Conservation (phyloP, 2,329 filamentous ascomycete species). For the Thelonectria blattea region DNA sequence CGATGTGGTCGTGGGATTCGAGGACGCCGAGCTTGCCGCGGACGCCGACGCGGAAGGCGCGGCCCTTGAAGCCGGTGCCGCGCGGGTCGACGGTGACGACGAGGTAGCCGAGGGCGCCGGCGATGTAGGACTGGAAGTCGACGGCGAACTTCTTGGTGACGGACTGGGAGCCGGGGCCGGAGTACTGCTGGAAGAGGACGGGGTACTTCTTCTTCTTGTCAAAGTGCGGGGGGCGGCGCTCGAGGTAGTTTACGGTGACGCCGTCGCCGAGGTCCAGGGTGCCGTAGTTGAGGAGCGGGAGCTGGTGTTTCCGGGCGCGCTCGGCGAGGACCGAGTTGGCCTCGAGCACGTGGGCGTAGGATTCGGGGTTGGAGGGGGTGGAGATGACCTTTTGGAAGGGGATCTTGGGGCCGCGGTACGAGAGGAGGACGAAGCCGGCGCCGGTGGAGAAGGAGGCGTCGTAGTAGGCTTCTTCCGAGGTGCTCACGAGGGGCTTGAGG, state of each 20-base stretch:
- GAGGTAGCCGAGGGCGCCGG: slow-evolving; percentile 85
- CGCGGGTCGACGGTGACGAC: slow-evolving; percentile 94
- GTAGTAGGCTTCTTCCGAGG: slow-evolving; percentile 77
- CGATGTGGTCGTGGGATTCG: slow-evolving; percentile 91
- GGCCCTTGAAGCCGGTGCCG: slow-evolving; percentile 89
- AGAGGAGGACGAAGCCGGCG: slow-evolving; percentile 82
- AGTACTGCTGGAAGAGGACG: slow-evolving; percentile 94
- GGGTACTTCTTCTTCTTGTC: slow-evolving; percentile 84
- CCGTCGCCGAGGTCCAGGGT: slow-evolving; percentile 83
- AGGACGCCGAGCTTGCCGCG: slow-evolving; percentile 84
- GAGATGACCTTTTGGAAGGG: slow-evolving; percentile 92
- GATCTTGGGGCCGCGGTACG: slow-evolving; percentile 82
- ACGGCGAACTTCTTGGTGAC: slow-evolving; percentile 82
- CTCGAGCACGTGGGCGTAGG: slow-evolving; percentile 76
- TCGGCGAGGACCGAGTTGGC: slow-evolving; percentile 75
- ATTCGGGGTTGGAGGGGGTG: slow-evolving; percentile 71
- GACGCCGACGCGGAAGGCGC: slow-evolving; percentile 80
- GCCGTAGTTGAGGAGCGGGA: slow-evolving; percentile 83
- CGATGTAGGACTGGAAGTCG: slow-evolving; percentile 90
- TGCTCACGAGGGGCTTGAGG: slow-evolving; percentile 76
- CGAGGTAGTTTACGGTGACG: slow-evolving; percentile 73
- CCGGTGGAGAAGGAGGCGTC: slow-evolving; percentile 81
- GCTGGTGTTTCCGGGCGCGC: slow-evolving; percentile 75
- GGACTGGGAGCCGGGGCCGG: slow-evolving; percentile 89
- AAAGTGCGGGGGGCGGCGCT: slow-evolving; percentile 90